Evolutionary conservation across 2,329 filamentous ascomycete species (phyloP).

Genomic region (Alternaria hordeiaustralica): DNA sequence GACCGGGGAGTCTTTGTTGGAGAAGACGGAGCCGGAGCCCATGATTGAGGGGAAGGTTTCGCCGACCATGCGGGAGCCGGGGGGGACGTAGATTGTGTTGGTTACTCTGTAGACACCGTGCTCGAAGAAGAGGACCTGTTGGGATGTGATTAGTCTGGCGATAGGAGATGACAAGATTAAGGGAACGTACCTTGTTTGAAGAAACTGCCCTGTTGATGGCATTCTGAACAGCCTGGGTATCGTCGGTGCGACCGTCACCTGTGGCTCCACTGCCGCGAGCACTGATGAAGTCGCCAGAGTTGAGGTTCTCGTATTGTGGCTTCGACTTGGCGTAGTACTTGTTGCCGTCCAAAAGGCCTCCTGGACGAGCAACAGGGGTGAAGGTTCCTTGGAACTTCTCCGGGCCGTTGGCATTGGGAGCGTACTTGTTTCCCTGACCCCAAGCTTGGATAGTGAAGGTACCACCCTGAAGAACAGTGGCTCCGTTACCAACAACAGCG

Average conservation of each 20-base stretch:
- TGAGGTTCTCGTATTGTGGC: slow-evolving; percentile 57
- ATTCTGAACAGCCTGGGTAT: slow-evolving; percentile 79
- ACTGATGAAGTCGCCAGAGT: slow-evolving; percentile 67
- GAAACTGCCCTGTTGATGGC: slow-evolving; percentile 69
- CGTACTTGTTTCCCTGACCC: slow-evolving; percentile 48
- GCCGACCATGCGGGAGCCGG: slow-evolving; percentile 80
- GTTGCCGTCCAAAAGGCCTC: slow-evolving; percentile 53
- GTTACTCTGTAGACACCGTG: slow-evolving; percentile 65
- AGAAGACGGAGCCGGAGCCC: slow-evolving; percentile 67
- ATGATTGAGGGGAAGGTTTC: slow-evolving; percentile 87
- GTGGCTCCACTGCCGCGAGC: slow-evolving; percentile 63
- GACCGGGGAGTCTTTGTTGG: slow-evolving; percentile 61
- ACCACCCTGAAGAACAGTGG: slow-evolving; percentile 42
- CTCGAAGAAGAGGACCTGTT: slow-evolving; percentile 62
- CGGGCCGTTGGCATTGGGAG: slow-evolving; percentile 51
- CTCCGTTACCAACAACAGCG: slow-evolving; percentile 38
- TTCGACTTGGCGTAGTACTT: slow-evolving; percentile 62
- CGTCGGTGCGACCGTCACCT: slow-evolving; percentile 81
- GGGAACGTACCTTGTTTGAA: slow-evolving; percentile 51
- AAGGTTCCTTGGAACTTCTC: slow-evolving; percentile 56
- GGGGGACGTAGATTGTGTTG: slow-evolving; percentile 64
- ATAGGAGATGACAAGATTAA: not conserved
- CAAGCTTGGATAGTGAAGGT: slow-evolving; percentile 43
- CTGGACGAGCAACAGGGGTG: slow-evolving; percentile 55
- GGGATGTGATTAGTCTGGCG: not conserved